These are phyloP conservation scores for Corylus americana DNA, from an alignment of 306 rosid genomes.

Conservation along the genomic window DNA sequence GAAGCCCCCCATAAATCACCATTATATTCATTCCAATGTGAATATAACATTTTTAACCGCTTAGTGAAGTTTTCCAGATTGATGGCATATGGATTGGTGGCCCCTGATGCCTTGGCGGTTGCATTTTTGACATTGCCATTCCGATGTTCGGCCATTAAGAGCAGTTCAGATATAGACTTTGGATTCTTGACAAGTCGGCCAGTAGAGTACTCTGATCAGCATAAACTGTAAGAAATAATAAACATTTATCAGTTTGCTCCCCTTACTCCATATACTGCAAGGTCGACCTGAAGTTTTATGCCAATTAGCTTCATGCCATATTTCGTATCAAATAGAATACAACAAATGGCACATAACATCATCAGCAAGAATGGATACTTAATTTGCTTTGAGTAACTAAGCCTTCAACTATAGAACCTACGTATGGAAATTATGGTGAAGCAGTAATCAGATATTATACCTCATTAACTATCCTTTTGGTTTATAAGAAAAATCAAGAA, in stretches of 20 bases:
- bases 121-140: conserved; percentile 66
- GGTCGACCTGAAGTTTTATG: conserved; percentile 3
- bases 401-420: neutral
- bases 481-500: neutral
- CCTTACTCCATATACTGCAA: conserved; percentile 4
- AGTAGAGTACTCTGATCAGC: conserved; percentile 17
- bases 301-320: neutral
- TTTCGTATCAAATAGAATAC: neutral
- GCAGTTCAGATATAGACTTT: neutral
- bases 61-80: conserved; percentile 62
- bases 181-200: neutral
- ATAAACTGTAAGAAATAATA: conserved; percentile 21
- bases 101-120: conserved; percentile 61
- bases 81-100: conserved; percentile 57
- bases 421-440: neutral
- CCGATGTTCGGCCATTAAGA: conserved; percentile 74
- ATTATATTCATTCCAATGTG: conserved; percentile 67
- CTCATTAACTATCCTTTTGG: neutral
- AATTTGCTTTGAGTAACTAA: neutral
- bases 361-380: neutral
- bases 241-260: conserved; percentile 11
- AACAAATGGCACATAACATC: neutral
- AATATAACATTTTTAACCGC: conserved; percentile 60
- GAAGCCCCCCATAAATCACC: conserved; percentile 71
- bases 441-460: neutral